Conservation (phyloP, 768 basidiomycete genomes). For the Mycena rebaudengoi region DNA sequence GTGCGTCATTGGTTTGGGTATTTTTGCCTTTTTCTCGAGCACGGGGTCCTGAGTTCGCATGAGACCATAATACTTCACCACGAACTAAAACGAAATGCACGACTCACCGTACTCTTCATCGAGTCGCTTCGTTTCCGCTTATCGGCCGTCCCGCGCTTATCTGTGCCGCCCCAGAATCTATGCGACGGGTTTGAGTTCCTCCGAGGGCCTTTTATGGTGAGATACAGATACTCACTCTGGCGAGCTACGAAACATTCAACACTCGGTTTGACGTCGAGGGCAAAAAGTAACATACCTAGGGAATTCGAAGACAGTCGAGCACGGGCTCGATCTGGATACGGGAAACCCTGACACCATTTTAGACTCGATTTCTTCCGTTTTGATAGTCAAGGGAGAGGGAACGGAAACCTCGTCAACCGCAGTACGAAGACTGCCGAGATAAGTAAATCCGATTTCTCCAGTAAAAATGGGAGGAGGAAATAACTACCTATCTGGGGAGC, state of each 20-base stretch:
- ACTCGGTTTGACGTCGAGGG: not conserved
- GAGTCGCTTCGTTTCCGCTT: too few relatives aligned
- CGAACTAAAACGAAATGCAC: too few relatives aligned
- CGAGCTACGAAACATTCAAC: not conserved
- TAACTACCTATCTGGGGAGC: too few relatives aligned
- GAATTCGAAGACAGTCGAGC: not conserved
- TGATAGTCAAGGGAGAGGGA: not conserved
- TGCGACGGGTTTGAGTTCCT: too few relatives aligned
- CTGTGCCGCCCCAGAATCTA: too few relatives aligned
- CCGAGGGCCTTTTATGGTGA: too few relatives aligned
- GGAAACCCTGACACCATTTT: not conserved
- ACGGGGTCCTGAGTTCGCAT: not conserved
- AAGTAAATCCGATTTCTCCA: not conserved
- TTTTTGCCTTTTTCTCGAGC: not conserved
- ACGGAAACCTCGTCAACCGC: not conserved
- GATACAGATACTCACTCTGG: not conserved
- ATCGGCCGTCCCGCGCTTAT: too few relatives aligned
- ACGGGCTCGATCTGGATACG: not conserved
- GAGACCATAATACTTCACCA: not conserved
- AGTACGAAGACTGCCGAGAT: not conserved
- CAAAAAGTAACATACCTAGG: not conserved
- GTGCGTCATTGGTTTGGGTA: not conserved
- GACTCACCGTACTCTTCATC: too few relatives aligned
- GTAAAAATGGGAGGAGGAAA: too few relatives aligned
- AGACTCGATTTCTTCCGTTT: not conserved